Conservation (phyloP, 2,329 filamentous ascomycete genomes). For the Emydomyces testavorans region DNA sequence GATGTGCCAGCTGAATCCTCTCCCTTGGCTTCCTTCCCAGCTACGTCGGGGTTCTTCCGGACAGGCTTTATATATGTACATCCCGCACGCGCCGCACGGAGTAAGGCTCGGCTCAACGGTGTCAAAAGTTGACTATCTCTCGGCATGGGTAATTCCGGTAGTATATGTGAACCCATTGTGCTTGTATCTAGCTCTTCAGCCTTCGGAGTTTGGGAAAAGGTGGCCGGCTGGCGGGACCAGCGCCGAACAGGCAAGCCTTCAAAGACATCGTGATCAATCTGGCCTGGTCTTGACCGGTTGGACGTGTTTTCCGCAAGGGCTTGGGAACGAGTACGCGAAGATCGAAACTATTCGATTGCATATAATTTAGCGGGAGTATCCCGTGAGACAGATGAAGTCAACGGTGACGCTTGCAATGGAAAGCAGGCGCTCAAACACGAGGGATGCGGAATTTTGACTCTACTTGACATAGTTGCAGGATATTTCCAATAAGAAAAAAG, state of each 20-base stretch:
- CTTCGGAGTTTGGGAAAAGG: constrained; percentile 53
- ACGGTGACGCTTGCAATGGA: neutral
- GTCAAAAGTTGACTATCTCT: constrained; percentile 69
- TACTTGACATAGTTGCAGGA: no score
- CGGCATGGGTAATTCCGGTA: constrained; percentile 76
- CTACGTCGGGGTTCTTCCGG: constrained; percentile 28
- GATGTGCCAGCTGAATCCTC: constrained; percentile 25
- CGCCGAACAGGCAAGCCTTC: constrained; percentile 77
- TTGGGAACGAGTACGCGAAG: constrained; percentile 42
- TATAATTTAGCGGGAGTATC: neutral
- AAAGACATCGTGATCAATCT: constrained; percentile 54
- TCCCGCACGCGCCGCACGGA: constrained; percentile 69
- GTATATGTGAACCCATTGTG: constrained; percentile 23
- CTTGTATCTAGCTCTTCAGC: constrained; percentile 44
- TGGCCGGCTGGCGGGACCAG: constrained; percentile 66
- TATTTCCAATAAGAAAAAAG: no score
- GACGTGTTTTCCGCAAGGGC: constrained; percentile 41
- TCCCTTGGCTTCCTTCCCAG: constrained; percentile 29
- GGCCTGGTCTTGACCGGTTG: constrained; percentile 34
- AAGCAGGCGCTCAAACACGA: no score
- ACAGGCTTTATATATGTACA: constrained; percentile 61
- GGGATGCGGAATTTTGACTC: no score
- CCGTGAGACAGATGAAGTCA: neutral
- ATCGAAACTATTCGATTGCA: constrained; percentile 38
- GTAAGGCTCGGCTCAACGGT: constrained; percentile 67